Evolutionary conservation across 2,329 filamentous ascomycete genomes (phyloP), one percentile per base, ranked within the genome.

Genomic region (Ascosphaera pollenicola): DNA sequence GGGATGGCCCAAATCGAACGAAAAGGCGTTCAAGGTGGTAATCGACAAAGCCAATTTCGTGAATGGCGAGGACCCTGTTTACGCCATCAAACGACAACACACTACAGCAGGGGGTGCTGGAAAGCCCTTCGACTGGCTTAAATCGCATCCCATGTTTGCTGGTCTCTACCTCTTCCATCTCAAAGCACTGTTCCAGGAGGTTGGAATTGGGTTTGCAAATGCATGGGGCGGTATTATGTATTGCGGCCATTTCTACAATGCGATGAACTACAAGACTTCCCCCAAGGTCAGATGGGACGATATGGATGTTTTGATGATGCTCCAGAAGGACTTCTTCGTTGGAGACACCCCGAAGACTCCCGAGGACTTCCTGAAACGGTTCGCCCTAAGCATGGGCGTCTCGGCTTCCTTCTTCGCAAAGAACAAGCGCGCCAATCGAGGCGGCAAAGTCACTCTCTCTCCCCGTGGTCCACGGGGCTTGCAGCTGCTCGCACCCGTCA

Each of bases 161-260:
- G 62, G 62, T 1, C 46, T 62, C 2, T 47, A 52, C 36, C 49
- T 58, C 3, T 63, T 55, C 44, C 45, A 47, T 35, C 49, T 58
- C 18, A 55, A 57, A n/a, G 44, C 44, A 5, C 39, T 41, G 1
- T 50, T 52, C 15, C 52, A 57, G 26, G 48, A 60, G 1, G 6
- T 51, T 0, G 52, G 60, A 2, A 44, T 62, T 8, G 36, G 39
- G 0, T 51, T 61, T 13, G 48, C 46, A 8, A 55, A 57, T 36
- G 54, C 54, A 1, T 65, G 55, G 55, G 58, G 58, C 1, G 58
- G 60, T 0, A 49, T 64, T 8, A 44, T 53, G 8, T 57, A 51
- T 36, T 44, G 52, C 0, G 44, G 43, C 1, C 63, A 68, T 36
- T 44, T 67, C 1, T 65, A 65, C 48, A 59, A 62, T 37, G 60